Percentiles rank a stretch among this genome's conserved stretches.
phyloP scores from a whole-genome alignment of 73 alveolate species.

The Urostyla sp. region DNA sequence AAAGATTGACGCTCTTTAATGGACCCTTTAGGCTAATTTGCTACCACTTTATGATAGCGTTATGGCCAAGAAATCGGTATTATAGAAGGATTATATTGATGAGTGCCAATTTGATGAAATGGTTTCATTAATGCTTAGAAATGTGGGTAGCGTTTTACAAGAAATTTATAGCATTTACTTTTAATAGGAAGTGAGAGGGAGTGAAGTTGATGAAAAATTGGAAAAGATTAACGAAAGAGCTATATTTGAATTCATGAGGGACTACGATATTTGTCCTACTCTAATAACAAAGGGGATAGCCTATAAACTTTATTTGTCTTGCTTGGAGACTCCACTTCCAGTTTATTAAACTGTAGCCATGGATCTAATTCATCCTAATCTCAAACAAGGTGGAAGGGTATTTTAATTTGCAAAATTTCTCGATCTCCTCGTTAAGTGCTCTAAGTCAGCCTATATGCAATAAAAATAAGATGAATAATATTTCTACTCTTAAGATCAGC shows the following conservation, averaged over 20 bases:
- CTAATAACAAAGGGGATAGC: constrained; percentile 65
- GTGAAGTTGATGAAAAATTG: constrained; percentile 32
- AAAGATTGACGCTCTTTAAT: constrained; percentile 60
- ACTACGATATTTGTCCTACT: constrained; percentile 74
- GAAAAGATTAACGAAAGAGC: constrained; percentile 54
- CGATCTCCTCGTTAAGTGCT: constrained; percentile 59
- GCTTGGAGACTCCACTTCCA: neutral
- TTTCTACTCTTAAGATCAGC: neutral
- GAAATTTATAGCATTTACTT: constrained; percentile 66
- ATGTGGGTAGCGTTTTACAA: constrained; percentile 46
- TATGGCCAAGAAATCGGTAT: neutral
- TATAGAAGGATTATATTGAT: constrained; percentile 1
- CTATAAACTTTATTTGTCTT: constrained; percentile 30
- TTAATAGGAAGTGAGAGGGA: constrained; percentile 59
- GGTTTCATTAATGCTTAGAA: constrained; percentile 27
- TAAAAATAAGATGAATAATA: neutral
- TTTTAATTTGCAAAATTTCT: constrained; percentile 60
- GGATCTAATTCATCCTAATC: constrained; percentile 12
- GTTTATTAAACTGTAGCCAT: constrained; percentile 2
- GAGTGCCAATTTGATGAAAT: constrained; percentile 59
- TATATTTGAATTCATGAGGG: constrained; percentile 61
- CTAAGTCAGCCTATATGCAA: constrained; percentile 47
- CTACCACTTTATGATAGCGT: constrained; percentile 63
- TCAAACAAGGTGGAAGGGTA: constrained; percentile 51
- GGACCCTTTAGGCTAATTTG: constrained; percentile 51